phyloP scores from a whole-genome alignment of 2,329 filamentous ascomycete genomes.

The Colletotrichum lentis region DNA sequence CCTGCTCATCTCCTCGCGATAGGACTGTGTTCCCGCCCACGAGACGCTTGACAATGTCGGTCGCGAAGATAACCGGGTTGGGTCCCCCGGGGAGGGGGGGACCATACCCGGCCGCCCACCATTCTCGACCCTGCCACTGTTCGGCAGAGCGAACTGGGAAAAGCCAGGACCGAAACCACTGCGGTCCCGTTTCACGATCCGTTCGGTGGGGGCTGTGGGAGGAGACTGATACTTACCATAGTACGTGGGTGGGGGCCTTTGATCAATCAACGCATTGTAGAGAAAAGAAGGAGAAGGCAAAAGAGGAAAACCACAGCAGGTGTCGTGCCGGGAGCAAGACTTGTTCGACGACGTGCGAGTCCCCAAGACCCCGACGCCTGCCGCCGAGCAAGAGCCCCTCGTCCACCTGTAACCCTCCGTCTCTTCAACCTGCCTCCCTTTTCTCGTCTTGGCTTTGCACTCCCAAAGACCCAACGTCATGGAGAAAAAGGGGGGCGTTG shows the following conservation, averaged over 20 bases:
- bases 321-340: neutral
- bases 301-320: neutral
- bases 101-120: too few species aligned
- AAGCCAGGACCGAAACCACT: neutral
- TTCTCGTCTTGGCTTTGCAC: neutral
- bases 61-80: too few species aligned
- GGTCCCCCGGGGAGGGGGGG: too few species aligned
- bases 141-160: neutral
- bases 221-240: too few species aligned
- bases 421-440: neutral
- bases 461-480: neutral
- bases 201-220: neutral
- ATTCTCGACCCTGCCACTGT: neutral
- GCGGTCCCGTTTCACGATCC: neutral
- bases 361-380: neutral
- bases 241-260: too few species aligned
- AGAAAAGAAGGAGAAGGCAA: too few species aligned
- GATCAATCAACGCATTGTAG: too few species aligned
- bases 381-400: neutral
- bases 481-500: neutral
- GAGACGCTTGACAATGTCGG: neutral
- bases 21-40: neutral
- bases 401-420: neutral
- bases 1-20: neutral
- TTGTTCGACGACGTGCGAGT: neutral